These are phyloP conservation scores for Saccharomycopsis hybrid DNA, from an alignment of 1,139 yeast species.

Conservation along the genomic window DNA sequence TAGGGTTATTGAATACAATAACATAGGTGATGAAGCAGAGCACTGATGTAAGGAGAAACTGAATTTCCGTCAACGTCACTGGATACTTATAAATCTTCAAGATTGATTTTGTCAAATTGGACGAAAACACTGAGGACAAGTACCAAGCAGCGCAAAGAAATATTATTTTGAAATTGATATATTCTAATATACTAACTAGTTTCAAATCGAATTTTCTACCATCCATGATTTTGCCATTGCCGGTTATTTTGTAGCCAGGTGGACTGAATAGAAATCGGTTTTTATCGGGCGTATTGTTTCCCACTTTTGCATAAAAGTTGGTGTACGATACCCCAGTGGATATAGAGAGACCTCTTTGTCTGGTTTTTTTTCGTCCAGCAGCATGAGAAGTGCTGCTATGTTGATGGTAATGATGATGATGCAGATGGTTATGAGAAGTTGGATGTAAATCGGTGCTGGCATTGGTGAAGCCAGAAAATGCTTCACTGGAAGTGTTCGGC, in stretches of 20 bases:
- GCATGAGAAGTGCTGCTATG: too few relatives aligned
- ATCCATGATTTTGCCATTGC: too few relatives aligned
- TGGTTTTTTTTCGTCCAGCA: conserved; percentile 3
- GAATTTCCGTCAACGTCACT: conserved; percentile 79
- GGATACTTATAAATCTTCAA: conserved; percentile 70
- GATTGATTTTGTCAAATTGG: conserved; percentile 75
- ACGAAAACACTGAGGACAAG: conserved; percentile 69
- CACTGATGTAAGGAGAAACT: conserved; percentile 63
- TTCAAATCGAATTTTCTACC: too few relatives aligned
- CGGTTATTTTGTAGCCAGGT: background rate
- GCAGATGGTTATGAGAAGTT: background rate
- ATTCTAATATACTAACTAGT: background rate
- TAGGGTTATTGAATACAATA: conserved; percentile 24
- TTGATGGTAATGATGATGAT: too few relatives aligned
- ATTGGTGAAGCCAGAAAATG: background rate
- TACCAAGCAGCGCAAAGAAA: conserved; percentile 74
- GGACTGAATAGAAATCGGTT: background rate
- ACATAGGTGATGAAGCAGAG: conserved; percentile 29
- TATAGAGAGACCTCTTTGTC: conserved; percentile 18
- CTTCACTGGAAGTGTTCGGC: background rate
- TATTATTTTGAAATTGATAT: conserved; percentile 30
- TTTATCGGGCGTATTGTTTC: background rate
- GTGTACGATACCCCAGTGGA: conserved; percentile 20
- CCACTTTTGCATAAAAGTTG: conserved; percentile 16
- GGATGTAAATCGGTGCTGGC: background rate